phyloP scores from a whole-genome alignment of 441 rosid species.

The Omphalea diandra region DNA sequence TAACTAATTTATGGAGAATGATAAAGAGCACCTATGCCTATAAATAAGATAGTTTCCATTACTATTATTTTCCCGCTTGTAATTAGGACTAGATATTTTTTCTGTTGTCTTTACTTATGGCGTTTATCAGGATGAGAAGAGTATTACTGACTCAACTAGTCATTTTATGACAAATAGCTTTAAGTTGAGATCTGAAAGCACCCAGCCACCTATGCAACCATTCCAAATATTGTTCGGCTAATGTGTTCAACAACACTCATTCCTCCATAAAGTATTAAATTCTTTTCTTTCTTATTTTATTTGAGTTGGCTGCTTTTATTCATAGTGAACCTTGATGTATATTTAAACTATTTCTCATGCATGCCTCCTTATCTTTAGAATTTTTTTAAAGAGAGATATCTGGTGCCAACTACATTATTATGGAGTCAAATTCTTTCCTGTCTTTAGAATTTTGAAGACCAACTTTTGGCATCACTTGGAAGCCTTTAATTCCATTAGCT shows the following conservation, averaged over 20 bases:
- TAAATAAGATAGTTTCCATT: not conserved
- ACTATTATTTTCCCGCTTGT: not conserved
- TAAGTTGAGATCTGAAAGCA: conserved; percentile 50
- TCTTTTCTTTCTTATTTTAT: not conserved
- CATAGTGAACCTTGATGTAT: not conserved
- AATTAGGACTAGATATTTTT: not conserved
- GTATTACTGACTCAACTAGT: conserved; percentile 38
- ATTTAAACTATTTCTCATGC: too few species aligned
- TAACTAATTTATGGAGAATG: not conserved
- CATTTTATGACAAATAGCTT: conserved; percentile 35
- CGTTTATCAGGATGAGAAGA: conserved; percentile 50
- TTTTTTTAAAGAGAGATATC: not conserved
- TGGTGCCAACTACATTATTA: not conserved
- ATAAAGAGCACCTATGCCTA: not conserved
- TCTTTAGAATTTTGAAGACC: conserved; percentile 6
- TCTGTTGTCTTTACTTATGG: conserved; percentile 15
- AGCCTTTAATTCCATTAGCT: not conserved
- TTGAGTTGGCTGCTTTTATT: conserved; percentile 1
- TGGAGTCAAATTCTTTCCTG: not conserved
- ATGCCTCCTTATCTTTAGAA: too few species aligned
- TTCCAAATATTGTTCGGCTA: conserved; percentile 41
- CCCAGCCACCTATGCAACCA: conserved; percentile 44
- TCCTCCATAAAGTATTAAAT: conserved; percentile 58
- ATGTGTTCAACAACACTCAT: conserved; percentile 34
- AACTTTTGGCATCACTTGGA: not conserved